Evolutionary conservation across 2,329 filamentous ascomycete species (phyloP).

Genomic region (Neopestalotiopsis clavispora): DNA sequence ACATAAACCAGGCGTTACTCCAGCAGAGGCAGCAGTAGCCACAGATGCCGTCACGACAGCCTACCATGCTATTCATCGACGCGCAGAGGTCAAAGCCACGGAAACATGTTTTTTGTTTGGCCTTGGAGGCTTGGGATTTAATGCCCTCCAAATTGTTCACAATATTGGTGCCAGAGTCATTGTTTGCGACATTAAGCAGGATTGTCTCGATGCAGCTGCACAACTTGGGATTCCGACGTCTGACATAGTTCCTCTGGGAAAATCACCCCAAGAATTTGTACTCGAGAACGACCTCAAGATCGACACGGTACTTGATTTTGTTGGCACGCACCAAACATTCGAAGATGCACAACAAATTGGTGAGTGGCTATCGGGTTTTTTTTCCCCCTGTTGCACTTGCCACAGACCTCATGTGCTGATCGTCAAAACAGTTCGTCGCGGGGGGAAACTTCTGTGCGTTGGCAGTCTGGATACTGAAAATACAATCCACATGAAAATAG

Average conservation of each 20-base stretch:
- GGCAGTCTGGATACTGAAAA: constrained; percentile 45
- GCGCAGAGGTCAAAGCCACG: constrained; percentile 37
- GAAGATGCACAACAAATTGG: constrained; percentile 40
- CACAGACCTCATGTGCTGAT: background rate
- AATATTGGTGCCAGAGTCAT: constrained; percentile 50
- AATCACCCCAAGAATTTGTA: constrained; percentile 35
- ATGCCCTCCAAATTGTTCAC: constrained; percentile 47
- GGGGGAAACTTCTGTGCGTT: constrained; percentile 43
- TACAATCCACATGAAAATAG: constrained; percentile 48
- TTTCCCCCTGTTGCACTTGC: background rate
- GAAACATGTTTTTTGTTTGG: constrained; percentile 46
- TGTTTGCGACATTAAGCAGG: constrained; percentile 39
- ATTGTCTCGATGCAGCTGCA: constrained; percentile 34
- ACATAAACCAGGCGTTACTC: constrained; percentile 23
- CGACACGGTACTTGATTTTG: constrained; percentile 39
- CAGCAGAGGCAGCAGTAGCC: constrained; percentile 41
- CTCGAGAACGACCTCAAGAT: constrained; percentile 30
- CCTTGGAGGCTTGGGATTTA: constrained; percentile 46
- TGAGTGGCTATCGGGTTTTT: constrained; percentile 22
- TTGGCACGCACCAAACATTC: constrained; percentile 41
- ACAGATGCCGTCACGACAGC: constrained; percentile 46
- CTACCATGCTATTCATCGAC: constrained; percentile 43
- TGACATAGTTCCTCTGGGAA: constrained; percentile 37
- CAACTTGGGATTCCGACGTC: constrained; percentile 34
- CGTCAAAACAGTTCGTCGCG: constrained; percentile 37